Base-by-base conservation (phyloP, 176 grass and related monocot genomes). In the Aegilops sharonensis region DNA sequence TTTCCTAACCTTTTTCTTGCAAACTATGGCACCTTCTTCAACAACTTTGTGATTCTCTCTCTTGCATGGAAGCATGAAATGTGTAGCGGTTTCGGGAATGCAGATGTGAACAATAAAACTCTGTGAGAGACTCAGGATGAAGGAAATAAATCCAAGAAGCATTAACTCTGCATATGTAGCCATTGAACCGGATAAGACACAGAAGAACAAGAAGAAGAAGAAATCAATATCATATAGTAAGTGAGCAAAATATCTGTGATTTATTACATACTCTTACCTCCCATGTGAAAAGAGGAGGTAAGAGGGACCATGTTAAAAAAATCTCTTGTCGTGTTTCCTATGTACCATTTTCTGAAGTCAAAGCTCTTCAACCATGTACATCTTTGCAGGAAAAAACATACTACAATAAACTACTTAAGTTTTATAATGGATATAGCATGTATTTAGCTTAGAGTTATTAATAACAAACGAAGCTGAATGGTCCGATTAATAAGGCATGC, bases 101-200 rank as follows among this genome's bases (percentile, higher is more conserved):
- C 96, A 98, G 67, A 95, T 92, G 74, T 79, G 52, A 75, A 59
- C 29, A 75, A 94, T 91, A 42, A 90, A 87, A 57, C 80, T 48
- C 83, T 95, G 90, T 64, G 89, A 98, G 48, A 95, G 89, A 11
- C 91, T 94, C 60, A 98, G 74, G 62, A 95, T 27, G 59, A 98
- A 94, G 29, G 96, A 98, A 84, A 98, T 98, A 66, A 98, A 98
- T 63, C 96, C 96, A 8, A 98, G 88, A 81, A 98, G 89, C 96
- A 98, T 95, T 47, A 98, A 78, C 80, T 98, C 93, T 98, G 93
- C 91, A 92, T 78, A 30, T 39, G 47, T 75, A 91, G 47, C 8
- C 64, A 87, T 11, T 64, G 29, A 82, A 81, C 30, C 2, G 29
- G 50, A 86, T 82, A 54, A 85, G 62, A 60, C 6, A 50, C 30